Evolutionary conservation across 2,329 filamentous ascomycete species (phyloP), one percentile per base, ranked within the genome.

Genomic region (Trichoderma cornu-damae): DNA sequence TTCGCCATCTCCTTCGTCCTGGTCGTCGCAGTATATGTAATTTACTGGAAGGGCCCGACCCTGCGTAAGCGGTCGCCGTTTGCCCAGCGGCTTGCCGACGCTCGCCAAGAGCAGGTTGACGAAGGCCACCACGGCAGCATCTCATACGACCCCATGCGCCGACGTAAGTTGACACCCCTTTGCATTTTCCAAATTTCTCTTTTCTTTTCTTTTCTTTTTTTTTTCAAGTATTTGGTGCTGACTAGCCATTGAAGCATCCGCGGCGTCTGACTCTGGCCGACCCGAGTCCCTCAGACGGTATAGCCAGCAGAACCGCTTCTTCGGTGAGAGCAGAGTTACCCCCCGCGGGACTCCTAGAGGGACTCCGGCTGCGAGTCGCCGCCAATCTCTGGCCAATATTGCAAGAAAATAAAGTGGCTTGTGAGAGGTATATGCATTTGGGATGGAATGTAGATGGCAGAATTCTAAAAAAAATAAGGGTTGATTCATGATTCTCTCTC

Each of bases 41-140:
- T 88, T 60, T 88, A 88, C 73, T 84, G 77, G 75, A 80, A 82
- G 56, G 86, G 86, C 0, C 83, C 84, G 0, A 61, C 61, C 0
- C 76, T 89, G 14, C 81, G 86, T 37, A 77, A 79, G 58, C 72
- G 79, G 2, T 88, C 85, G 11, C 79, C 81, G 0, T 88, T 88
- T 63, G 86, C 86, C 0, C 83, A 87, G 70, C 78, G 79, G 38
- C 72, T 89, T 2, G 80, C 80, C 9, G 72, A 73, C 16, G 77
- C 70, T 12, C 68, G 70, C 0, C 64, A 68, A 11, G 70, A 71
- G 5, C 62, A 64, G 1, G 48, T 59, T 0, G 61, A 63, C 14
- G 67, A 68, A 9, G 72, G 69, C 2, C 69, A 65, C 11, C 67
- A 67, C 2, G 63, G 61, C 35, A 71, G 69, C 11, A 43, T 67